Evolutionary conservation across 768 basidiomycete species (phyloP), one percentile per base, ranked within the genome.

Genomic region (Pisolithus marmoratus): DNA sequence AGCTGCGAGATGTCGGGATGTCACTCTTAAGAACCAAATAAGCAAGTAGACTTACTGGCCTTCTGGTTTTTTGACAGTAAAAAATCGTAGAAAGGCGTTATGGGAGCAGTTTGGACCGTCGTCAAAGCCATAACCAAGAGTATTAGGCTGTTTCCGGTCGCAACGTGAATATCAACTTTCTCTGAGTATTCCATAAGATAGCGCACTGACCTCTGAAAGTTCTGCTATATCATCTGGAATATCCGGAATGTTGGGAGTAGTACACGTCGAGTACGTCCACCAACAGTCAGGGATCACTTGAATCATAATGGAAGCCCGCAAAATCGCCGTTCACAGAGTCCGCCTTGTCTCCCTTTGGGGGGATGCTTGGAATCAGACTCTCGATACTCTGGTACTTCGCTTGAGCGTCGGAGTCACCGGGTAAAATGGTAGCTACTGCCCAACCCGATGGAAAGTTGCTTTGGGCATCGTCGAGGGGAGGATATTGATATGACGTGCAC

Each of bases 71-170:
- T 69, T 8, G 68, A 61, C 3, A 58, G 46, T 26, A 84, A 71
- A 54, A 64, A 84, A 53, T 82, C 72, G 43, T 84, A 84, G 54
- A 84, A 84, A 2, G n/a, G 68, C 72, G 50, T 84, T 84, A 54
- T 84, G 83, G 4, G 79, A 75, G 58, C 82, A 84, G 58, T 81
- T 82, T 2, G 83, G 83, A 1, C 83, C 83, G 54, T 84, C 82
- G 53, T 84, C 83, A 53, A 84, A 84, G 4, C 74, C 80, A 41
- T 79, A 83, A 2, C 81, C 83, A 19, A 82, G 66, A 2, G 81
- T 80, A 9, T 64, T 60, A 31, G 83, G 82, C 79, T 80, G 20
- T 17, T 45, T 12, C 12, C 23, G 23, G 8, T 15, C 26, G 27
- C 9, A 60, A 37, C 2, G 4, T 4, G 11, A 5, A 34, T 0